Conservation (phyloP, 306 rosid genomes). For the Neltuma alba region DNA sequence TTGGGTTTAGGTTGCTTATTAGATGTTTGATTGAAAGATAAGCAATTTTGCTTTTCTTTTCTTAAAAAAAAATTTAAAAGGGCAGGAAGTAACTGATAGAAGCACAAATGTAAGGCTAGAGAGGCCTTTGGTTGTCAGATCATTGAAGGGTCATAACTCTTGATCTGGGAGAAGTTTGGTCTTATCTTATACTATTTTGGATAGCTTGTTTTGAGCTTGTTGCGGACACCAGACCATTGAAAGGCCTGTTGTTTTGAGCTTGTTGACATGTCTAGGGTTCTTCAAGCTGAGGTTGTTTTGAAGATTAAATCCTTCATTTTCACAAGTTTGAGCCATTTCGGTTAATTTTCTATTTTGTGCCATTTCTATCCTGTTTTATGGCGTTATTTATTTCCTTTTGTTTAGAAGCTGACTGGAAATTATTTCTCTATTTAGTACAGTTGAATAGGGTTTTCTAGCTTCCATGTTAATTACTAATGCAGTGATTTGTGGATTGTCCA, state of each 20-base stretch:
- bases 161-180: background rate
- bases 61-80: no score
- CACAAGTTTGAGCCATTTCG: background rate
- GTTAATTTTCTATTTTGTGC: background rate
- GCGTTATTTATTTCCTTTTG: background rate
- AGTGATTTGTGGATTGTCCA: background rate
- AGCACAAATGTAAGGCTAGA: no score
- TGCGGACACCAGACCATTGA: background rate
- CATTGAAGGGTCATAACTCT: background rate
- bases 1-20: background rate
- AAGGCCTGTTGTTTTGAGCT: background rate
- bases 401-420: background rate
- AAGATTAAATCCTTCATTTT: background rate
- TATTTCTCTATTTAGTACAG: background rate
- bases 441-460: background rate
- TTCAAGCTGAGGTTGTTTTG: background rate
- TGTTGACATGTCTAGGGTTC: background rate
- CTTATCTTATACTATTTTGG: background rate
- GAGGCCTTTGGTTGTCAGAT: background rate
- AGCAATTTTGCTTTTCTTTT: constrained; percentile 5
- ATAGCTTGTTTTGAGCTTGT: background rate
- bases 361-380: background rate
- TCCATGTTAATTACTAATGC: background rate
- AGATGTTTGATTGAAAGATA: constrained; percentile 20
- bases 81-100: no score